Conservation (phyloP, 768 basidiomycete species). For the Russula ochroleuca region DNA sequence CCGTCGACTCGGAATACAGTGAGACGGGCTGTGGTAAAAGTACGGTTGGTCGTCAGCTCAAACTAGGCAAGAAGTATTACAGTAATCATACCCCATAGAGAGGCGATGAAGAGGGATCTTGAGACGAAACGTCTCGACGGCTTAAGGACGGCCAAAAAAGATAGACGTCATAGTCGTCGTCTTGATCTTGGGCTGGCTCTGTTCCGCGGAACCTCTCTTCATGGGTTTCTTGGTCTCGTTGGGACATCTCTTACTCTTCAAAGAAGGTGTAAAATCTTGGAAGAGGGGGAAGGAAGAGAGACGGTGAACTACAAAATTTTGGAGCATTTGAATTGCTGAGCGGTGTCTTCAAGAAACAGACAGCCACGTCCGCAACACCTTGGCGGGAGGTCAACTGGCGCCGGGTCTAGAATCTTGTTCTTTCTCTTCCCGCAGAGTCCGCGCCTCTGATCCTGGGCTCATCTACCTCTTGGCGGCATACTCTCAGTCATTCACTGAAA, state of each 20-base stretch:
- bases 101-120: not conserved
- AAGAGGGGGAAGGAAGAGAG: not conserved
- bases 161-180: conserved; percentile 10
- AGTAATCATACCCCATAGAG: conserved; percentile 12
- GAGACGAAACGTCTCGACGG: conserved; percentile 2
- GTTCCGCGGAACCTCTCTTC: not conserved
- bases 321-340: conserved; percentile 18
- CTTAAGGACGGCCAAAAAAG: conserved; percentile 14
- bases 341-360: conserved; percentile 19
- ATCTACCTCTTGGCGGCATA: not conserved
- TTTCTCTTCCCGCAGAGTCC: not conserved
- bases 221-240: not conserved
- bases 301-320: conserved; percentile 10
- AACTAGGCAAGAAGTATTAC: not conserved
- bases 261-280: not conserved
- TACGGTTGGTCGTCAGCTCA: not conserved
- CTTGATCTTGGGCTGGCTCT: not conserved
- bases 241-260: conserved; percentile 4
- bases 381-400: conserved; percentile 9
- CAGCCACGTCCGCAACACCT: not conserved
- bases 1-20: conserved; percentile 5
- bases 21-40: conserved; percentile 11
- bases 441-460: not conserved
- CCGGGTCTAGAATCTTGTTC: conserved; percentile 8
- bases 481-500: not conserved